These are phyloP conservation scores for Trametes maxima DNA, from an alignment of 768 basidiomycete genomes.

Conservation along the genomic window DNA sequence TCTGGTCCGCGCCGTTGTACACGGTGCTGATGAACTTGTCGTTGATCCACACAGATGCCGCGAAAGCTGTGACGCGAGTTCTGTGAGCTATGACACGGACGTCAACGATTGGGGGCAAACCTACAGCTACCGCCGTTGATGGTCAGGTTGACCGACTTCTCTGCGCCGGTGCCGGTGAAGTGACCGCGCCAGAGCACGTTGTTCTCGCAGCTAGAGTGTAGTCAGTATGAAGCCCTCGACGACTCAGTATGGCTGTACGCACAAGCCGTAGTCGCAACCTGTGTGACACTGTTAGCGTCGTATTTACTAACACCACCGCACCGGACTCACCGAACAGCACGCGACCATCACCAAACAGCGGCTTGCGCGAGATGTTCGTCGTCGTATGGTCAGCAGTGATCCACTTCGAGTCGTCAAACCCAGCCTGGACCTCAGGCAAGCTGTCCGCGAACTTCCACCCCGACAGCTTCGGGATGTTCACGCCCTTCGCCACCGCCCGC, in stretches of 20 bases:
- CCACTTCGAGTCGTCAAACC: constrained; percentile 70
- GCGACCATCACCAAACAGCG: constrained; percentile 72
- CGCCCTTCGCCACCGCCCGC: constrained; percentile 34
- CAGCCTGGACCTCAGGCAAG: constrained; percentile 63
- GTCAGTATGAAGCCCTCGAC: constrained; percentile 2
- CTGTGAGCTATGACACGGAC: background rate
- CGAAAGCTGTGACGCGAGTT: constrained; percentile 54
- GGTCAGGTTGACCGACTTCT: constrained; percentile 69
- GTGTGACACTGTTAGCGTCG: background rate
- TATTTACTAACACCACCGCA: no score
- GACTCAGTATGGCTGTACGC: constrained; percentile 30
- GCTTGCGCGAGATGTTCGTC: constrained; percentile 72
- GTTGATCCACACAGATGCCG: constrained; percentile 83
- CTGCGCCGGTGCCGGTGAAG: constrained; percentile 62
- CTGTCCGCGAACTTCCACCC: constrained; percentile 79
- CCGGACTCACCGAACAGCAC: constrained; percentile 60
- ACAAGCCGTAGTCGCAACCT: constrained; percentile 86
- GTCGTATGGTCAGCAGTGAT: constrained; percentile 65
- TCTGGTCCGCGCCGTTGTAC: constrained; percentile 61
- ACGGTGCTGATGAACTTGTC: constrained; percentile 70
- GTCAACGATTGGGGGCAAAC: constrained; percentile 4
- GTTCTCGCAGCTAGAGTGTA: constrained; percentile 69
- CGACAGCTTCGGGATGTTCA: constrained; percentile 51
- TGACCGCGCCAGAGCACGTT: constrained; percentile 82
- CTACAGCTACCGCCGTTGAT: constrained; percentile 81